Evolutionary conservation across 225 moss, liverwort and hornwort species (phyloP), one percentile per base, ranked within the genome.

Genomic region (Physcomitrellopsis africana): DNA sequence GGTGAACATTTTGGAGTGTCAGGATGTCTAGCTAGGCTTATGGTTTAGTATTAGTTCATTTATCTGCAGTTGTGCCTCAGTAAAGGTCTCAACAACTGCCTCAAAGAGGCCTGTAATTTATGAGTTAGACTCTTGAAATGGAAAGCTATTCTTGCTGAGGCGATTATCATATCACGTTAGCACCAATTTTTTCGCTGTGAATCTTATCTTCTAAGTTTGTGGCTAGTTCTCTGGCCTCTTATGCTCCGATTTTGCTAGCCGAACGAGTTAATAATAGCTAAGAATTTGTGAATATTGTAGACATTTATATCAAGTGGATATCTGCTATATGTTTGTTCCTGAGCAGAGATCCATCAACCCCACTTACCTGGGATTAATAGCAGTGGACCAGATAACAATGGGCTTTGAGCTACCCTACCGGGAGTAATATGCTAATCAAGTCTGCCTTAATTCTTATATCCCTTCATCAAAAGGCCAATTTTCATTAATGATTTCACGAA

Each of bases 81-180:
- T 80, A 71, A 57, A 69, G 77, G 69, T 65, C 80, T 80, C 73
- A 80, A 73, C 60, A 43, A 79, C 65, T 86, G 85, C 85, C 85
- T 86, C 82, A 74, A 86, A 82, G 85, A 82, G 85, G 85, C 85
- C 79, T 85, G 85, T 82, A 85, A 79, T 82, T 70, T 85, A 85
- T 57, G 79, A 77, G 76, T 65, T 54, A n/a, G 69, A 76, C 73
- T 82, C 79, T 82, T 65, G 67, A 76, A 72, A 80, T 80, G 68
- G 76, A 73, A 77, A 83, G 80, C 76, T 80, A 72, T 76, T 76
- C 69, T 70, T 68, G 73, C 75, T 70, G 83, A 80, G 83, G 76
- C 79, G 37, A 66, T 72, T 60, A 19, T 69, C 47, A 65, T 32
- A 53, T 60, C 24, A 65, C 51, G 51, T 43, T 74, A 14, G 37